Evolutionary conservation across 108 stramenopile genomes (phyloP), one percentile per base, ranked within the genome.

Genomic region (Bacterosira constricta): DNA sequence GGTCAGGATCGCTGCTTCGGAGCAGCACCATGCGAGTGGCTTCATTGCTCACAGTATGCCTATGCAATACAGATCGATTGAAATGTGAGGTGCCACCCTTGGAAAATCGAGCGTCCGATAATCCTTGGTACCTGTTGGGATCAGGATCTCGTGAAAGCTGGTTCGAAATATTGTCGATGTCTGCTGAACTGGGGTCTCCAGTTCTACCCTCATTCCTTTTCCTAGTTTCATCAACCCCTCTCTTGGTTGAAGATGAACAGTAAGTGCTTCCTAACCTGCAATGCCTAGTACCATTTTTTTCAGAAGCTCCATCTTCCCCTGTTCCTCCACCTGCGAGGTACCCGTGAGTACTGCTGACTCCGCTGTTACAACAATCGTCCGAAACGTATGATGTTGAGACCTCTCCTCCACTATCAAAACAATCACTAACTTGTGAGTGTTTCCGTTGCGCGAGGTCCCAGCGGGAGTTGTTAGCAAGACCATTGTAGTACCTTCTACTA

Each of bases 11-110:
- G 18, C 32, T 69, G 18, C 44, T 69, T 20, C 67, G 39, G 29
- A 69, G 55, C 2, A 69, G 55, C 12, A 69, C 67, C 67, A 69
- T 69, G 38, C 54, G 67, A 20, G 67, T 69, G 21, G 35, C 17
- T 2, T 12, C 12, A n/a, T 42, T 12, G 12, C 41, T 3, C 2
- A 42, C 41, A 7, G n/a, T 42, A n/a, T 9, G 41, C 2, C 41
- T 12, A 8, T 9, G 41, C 15, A 42, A n/a, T n/a, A 42, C 15
- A 42, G 9, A n/a, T 9, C 3, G n/a, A 12, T 42, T 42, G 41
- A 42, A n/a, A n/a, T n/a, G n/a, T n/a, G n/a, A n/a, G n/a, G n/a
- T n/a, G n/a, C n/a, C n/a, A n/a, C n/a, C n/a, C n/a, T n/a, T n/a
- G n/a, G n/a, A n/a, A n/a, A n/a, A 15, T 8, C 55, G 55, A 56